Conservation (phyloP, 345 rosid species). For the Syzygium aromaticum region DNA sequence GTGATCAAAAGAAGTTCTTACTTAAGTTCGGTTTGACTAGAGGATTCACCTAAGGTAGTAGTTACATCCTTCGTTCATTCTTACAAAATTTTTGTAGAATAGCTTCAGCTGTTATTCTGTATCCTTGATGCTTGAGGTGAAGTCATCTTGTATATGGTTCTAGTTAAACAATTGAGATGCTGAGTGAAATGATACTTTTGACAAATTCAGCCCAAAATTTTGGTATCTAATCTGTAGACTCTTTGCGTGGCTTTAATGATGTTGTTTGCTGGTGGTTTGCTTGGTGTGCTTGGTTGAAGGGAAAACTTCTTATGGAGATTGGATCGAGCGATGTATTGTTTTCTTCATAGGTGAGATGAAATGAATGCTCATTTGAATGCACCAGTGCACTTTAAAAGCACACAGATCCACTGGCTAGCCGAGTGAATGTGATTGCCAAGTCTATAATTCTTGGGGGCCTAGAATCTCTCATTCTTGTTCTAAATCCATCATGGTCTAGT, state of each 20-base stretch:
- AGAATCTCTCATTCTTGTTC: neutral
- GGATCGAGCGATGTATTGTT: neutral
- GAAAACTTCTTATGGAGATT: neutral
- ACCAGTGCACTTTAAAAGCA: neutral
- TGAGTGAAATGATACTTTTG: neutral
- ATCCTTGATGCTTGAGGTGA: neutral
- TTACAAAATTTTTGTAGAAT: neutral
- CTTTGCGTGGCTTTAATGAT: neutral
- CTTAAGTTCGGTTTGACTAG: conserved; percentile 3
- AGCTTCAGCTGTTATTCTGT: neutral
- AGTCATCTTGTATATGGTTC: neutral
- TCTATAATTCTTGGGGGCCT: neutral
- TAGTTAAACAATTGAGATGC: neutral
- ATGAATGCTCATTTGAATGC: neutral
- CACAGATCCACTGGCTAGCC: neutral
- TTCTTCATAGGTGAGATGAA: neutral
- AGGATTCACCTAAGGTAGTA: neutral
- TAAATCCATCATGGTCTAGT: neutral
- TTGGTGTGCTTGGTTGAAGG: neutral
- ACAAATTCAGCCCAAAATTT: neutral
- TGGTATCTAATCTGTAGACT: neutral
- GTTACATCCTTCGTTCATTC: neutral
- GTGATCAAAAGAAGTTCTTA: conserved; percentile 11
- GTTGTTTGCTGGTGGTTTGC: neutral
- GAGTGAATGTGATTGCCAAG: neutral